A percentile compares a stretch with the other conserved stretches of the same genome.
These are phyloP conservation scores for Smittium culicis DNA, from an alignment of 371 early-diverging fungal genomes.

Conservation along the genomic window DNA sequence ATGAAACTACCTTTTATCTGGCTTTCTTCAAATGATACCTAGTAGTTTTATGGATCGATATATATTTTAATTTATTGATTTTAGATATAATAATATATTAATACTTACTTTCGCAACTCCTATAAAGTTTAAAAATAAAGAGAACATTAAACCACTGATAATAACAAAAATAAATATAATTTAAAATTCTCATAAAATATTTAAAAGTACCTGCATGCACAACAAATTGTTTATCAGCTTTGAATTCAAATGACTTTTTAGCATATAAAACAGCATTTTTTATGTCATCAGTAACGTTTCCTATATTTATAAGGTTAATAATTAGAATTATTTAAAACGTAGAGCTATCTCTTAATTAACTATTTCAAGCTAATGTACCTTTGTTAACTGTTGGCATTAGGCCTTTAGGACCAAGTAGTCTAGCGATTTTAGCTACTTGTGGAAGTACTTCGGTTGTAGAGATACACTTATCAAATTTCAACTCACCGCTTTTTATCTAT, in stretches of 20 bases:
- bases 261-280: constrained; percentile 41
- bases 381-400: constrained; percentile 90
- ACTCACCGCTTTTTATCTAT: constrained; percentile 39
- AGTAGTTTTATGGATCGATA: too few relatives aligned
- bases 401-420: constrained; percentile 82
- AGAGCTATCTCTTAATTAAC: too few relatives aligned
- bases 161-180: background rate
- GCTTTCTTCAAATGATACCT: constrained; percentile 1
- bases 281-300: constrained; percentile 65
- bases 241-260: constrained; percentile 55
- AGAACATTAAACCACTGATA: background rate
- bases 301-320: too few relatives aligned
- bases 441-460: constrained; percentile 82
- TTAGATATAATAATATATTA: constrained; percentile 12
- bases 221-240: constrained; percentile 54
- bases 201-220: constrained; percentile 45
- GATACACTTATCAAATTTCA: constrained; percentile 71
- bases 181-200: background rate
- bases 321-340: too few relatives aligned
- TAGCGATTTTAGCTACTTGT: constrained; percentile 76
- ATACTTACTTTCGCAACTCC: constrained; percentile 20
- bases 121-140: constrained; percentile 5
- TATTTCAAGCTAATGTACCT: constrained; percentile 36
- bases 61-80: background rate
- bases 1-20: constrained; percentile 9